Base-by-base conservation (phyloP, 2,329 filamentous ascomycete genomes). In the Neurospora crassa region DNA sequence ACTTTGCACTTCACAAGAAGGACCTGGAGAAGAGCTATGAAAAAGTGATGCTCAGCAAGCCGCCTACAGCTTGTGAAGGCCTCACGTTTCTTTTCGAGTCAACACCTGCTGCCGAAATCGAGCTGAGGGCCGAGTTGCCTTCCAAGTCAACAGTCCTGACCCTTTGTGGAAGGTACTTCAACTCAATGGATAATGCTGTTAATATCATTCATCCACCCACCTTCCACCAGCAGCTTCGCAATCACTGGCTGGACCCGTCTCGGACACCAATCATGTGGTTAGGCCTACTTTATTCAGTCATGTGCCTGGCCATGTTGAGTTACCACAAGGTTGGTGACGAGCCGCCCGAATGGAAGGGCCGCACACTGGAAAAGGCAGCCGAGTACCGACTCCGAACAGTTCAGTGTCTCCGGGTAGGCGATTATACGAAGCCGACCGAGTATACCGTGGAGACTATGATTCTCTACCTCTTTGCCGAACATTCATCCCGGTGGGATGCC, bases 81-180 rank as follows among this genome's bases (percentile, higher is more conserved):
- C 92, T 92, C 1, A 90, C 92, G 0, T 90, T 97, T 74, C 83
- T 98, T 11, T 91, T 97, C 74, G 92, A 92, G 69, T 89, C 90
- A 1, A 85, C 90, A 68, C 87, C 90, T 11, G 90, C 91, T 14
- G 90, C 90, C 53, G 91, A 92, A 76, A 83, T 87, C 20, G 95
- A 98, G 77, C 85, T 98, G 12, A 87, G 96, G 73, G 88, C 90
- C 40, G 89, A 91, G 68, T 86, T 98, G 59, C 96, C 96, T 1
- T 86, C 91, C 0, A 95, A 94, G 78, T 89, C 92, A 45, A 91
- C 90, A 34, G 91, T 96, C n/a, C 89, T 97, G 77, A 90, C 93
- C 34, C 85, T 98, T 20, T 91, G 97, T 73, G 90, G 91, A 73
- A 89, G 95, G 72, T 99, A 96, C 79, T 97, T 98, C 84, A 95